A percentile compares a stretch with the other conserved stretches of the same genome.
These are phyloP conservation scores for Fusarium bulbicola DNA, from an alignment of 2,329 filamentous ascomycete genomes.

Conservation along the genomic window DNA sequence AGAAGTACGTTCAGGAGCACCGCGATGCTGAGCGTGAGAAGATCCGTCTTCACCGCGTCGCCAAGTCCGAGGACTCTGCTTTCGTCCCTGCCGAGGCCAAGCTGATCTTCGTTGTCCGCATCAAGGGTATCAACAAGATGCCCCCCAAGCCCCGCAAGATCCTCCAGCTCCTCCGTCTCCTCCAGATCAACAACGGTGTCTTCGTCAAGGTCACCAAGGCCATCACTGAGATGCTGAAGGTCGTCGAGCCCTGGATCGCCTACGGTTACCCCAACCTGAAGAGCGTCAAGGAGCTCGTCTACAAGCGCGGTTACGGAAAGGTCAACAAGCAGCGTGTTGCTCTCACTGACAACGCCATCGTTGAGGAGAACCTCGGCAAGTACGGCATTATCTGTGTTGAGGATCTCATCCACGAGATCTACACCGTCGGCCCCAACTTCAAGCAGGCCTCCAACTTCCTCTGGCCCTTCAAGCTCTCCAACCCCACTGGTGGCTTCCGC, in stretches of 20 bases:
- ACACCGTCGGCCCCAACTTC: constrained; percentile 98
- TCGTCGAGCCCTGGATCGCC: constrained; percentile 98
- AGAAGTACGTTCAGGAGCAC: constrained; percentile 99
- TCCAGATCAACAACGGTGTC: constrained; percentile 99
- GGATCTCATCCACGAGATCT: constrained; percentile 99
- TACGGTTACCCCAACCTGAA: constrained; percentile 99
- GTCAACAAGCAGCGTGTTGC: constrained; percentile 97
- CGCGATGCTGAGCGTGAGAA: constrained; percentile 98
- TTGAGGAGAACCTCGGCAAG: constrained; percentile 96
- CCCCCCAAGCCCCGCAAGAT: constrained; percentile 99
- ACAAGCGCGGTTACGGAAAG: constrained; percentile 99
- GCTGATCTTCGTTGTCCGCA: constrained; percentile 97
- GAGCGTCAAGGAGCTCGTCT: constrained; percentile 98
- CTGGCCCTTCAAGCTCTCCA: constrained; percentile 99
- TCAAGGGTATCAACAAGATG: constrained; percentile 99
- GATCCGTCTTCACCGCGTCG: constrained; percentile 87
- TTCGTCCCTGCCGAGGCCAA: constrained; percentile 95
- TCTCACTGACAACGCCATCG: constrained; percentile 96
- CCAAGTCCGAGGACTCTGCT: constrained; percentile 92
- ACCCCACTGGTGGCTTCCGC: constrained; percentile 96
- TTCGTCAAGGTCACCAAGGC: constrained; percentile 99
- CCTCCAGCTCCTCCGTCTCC: constrained; percentile 97
- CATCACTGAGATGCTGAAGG: constrained; percentile 95
- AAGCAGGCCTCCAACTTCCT: constrained; percentile 99
- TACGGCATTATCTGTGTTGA: constrained; percentile 99